A percentile compares a stretch with the other conserved stretches of the same genome.
Evolutionary conservation across 768 basidiomycete species (phyloP).

Genomic region (Mycena sanguinolenta): DNA sequence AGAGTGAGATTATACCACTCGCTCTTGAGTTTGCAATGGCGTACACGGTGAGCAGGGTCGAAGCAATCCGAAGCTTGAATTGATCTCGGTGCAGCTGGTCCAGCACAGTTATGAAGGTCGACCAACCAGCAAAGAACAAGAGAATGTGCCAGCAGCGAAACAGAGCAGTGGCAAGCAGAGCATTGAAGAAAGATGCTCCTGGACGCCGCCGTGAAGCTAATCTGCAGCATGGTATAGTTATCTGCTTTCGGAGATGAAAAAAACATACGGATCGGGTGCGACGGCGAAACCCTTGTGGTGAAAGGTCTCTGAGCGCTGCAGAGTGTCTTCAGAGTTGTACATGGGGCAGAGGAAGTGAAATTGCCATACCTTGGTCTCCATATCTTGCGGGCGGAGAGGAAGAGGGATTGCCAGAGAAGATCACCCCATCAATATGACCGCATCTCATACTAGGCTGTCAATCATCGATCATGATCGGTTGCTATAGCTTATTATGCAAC

Average conservation of each 20-base stretch:
- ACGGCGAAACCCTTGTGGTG: conserved; percentile 32
- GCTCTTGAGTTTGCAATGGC: conserved; percentile 35
- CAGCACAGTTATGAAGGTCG: conserved; percentile 67
- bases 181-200: conserved; percentile 40
- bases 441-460: no score
- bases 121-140: conserved; percentile 74
- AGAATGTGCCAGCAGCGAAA: conserved; percentile 77
- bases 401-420: not conserved
- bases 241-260: not conserved
- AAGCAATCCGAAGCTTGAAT: conserved; percentile 57
- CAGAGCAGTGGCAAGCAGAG: conserved; percentile 48
- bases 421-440: no score
- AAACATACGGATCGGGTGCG: conserved; percentile 31
- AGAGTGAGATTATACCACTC: conserved; percentile 7
- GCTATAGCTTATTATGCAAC: no score
- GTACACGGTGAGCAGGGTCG: conserved; percentile 79
- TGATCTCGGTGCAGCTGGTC: conserved; percentile 51
- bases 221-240: conserved; percentile 15
- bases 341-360: not conserved
- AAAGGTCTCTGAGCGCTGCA: conserved; percentile 19
- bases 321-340: conserved; percentile 3
- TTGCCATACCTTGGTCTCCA: not conserved
- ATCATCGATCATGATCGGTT: no score
- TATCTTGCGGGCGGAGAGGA: no score
- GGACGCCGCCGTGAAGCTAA: conserved; percentile 32